Conservation (phyloP, 352 stramenopile genomes). For the Phytophthora citricola region DNA sequence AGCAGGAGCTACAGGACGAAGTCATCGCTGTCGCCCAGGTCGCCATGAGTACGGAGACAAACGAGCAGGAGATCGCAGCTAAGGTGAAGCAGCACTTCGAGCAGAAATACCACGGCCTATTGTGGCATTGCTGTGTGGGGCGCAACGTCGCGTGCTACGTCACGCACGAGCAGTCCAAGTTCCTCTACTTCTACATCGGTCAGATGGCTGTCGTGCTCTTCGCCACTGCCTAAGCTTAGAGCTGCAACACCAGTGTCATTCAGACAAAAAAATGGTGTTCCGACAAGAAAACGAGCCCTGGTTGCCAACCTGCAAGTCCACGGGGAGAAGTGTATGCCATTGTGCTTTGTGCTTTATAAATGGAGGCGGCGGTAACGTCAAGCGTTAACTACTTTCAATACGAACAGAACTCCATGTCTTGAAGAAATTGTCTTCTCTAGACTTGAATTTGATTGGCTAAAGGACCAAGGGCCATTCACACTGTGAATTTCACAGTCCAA, state of each 20-base stretch:
- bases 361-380: slow-evolving; percentile 15
- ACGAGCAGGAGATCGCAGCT: slow-evolving; percentile 91
- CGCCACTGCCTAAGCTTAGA: slow-evolving; percentile 64
- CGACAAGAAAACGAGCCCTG: slow-evolving; percentile 12
- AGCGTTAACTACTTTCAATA: slow-evolving; percentile 38
- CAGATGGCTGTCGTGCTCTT: slow-evolving; percentile 95
- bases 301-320: neutral
- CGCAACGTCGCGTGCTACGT: slow-evolving; percentile 95
- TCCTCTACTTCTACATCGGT: slow-evolving; percentile 97
- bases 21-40: slow-evolving; percentile 81
- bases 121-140: slow-evolving; percentile 96
- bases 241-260: neutral
- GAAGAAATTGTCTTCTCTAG: too few species aligned
- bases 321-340: neutral
- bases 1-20: slow-evolving; percentile 86
- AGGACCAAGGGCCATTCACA: too few species aligned
- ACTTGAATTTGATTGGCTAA: too few species aligned
- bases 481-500: too few species aligned
- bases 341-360: slow-evolving; percentile 10
- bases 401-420: slow-evolving; percentile 23
- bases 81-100: slow-evolving; percentile 94
- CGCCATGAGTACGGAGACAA: slow-evolving; percentile 80
- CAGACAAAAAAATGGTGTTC: neutral
- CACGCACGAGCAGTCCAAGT: slow-evolving; percentile 94
- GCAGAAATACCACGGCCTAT: slow-evolving; percentile 89